Percentiles rank a stretch among this genome's conserved stretches.
These are phyloP conservation scores for Solanum hybrid DNA, from an alignment of 305 asterid genomes.

Conservation along the genomic window DNA sequence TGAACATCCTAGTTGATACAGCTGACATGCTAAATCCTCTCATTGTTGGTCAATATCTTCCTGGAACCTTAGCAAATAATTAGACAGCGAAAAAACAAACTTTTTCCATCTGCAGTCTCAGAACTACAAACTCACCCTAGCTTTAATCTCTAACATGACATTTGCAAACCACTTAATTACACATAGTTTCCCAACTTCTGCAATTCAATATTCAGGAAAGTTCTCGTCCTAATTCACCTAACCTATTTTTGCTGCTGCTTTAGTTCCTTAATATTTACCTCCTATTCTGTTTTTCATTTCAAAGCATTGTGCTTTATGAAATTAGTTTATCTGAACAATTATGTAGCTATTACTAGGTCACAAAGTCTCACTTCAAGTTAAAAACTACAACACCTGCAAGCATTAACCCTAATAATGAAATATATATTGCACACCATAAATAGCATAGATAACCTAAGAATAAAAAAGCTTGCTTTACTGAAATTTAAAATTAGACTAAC, in stretches of 20 bases:
- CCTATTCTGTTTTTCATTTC: neutral
- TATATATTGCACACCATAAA: neutral
- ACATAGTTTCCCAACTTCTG: neutral
- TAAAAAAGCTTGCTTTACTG: neutral
- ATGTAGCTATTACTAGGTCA: neutral
- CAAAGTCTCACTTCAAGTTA: neutral
- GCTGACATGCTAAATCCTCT: neutral
- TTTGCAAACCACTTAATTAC: neutral
- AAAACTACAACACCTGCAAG: neutral
- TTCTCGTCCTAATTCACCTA: neutral
- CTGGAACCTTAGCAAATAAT: neutral
- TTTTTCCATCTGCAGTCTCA: neutral
- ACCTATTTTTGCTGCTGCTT: neutral
- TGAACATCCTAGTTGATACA: neutral
- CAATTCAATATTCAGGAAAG: neutral
- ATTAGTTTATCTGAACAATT: neutral
- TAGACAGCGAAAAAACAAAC: neutral
- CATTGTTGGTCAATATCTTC: neutral
- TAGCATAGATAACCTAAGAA: neutral
- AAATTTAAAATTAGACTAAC: constrained; percentile 14
- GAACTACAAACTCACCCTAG: neutral
- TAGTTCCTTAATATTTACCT: neutral
- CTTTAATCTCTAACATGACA: neutral
- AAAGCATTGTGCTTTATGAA: neutral
- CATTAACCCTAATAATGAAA: neutral